A percentile compares a stretch with the other conserved stretches of the same genome.
Conservation (phyloP, 2,329 filamentous ascomycete species). For the Botrytis deweyae region DNA sequence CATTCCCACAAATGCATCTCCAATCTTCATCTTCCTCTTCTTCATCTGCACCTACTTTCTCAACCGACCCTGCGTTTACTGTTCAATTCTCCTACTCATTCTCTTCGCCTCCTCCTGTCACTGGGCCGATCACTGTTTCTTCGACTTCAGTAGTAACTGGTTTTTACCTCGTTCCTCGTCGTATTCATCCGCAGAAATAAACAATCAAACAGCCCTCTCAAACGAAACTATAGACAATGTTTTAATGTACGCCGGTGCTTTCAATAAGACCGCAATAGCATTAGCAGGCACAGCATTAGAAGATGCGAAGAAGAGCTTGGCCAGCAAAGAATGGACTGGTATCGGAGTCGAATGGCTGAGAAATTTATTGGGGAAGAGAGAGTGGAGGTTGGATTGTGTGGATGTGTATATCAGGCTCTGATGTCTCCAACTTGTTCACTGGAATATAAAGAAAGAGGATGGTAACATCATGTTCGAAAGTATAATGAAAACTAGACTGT, state of each 20-base stretch:
- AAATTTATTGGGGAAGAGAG: slow-evolving; percentile 74
- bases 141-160: slow-evolving; percentile 90
- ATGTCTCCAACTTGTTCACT: slow-evolving; percentile 10
- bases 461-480: neutral
- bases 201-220: slow-evolving; percentile 32
- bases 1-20: slow-evolving; percentile 82
- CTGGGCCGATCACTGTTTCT: slow-evolving; percentile 88
- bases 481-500: neutral
- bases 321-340: slow-evolving; percentile 67
- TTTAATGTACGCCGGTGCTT: slow-evolving; percentile 41
- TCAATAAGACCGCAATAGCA: slow-evolving; percentile 69
- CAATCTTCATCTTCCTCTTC: slow-evolving; percentile 83
- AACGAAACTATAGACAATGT: slow-evolving; percentile 41
- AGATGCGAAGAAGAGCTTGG: slow-evolving; percentile 50
- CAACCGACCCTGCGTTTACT: slow-evolving; percentile 96
- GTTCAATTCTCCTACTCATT: slow-evolving; percentile 90
- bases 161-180: slow-evolving; percentile 68
- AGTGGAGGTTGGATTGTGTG: slow-evolving; percentile 90
- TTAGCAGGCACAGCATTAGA: slow-evolving; percentile 67
- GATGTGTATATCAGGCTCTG: slow-evolving; percentile 80
- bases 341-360: slow-evolving; percentile 84
- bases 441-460: neutral
- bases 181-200: slow-evolving; percentile 28
- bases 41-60: slow-evolving; percentile 94
- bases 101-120: slow-evolving; percentile 90